phyloP scores from a whole-genome alignment of 805 yeast species.

The Starmerella roubikii region DNA sequence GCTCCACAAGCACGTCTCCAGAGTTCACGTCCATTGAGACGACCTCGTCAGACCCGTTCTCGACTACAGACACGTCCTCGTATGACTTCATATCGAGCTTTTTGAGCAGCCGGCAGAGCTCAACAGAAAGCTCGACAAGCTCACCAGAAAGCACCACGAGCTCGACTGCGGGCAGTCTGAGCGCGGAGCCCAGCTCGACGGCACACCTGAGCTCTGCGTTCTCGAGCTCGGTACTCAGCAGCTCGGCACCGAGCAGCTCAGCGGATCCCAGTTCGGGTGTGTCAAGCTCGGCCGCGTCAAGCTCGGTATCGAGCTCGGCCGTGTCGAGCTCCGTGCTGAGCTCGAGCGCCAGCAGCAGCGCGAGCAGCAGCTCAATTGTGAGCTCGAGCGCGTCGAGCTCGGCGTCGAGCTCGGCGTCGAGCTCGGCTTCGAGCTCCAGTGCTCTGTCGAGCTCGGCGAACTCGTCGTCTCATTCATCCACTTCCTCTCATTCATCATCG shows the following conservation, averaged over 20 bases:
- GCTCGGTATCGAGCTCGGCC: no score
- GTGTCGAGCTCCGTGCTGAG: no score
- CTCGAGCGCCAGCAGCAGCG: neutral
- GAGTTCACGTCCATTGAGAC: neutral
- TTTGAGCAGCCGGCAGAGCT: neutral
- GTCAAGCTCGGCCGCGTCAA: no score
- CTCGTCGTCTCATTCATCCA: neutral
- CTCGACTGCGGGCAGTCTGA: neutral
- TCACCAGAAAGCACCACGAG: neutral
- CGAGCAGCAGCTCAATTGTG: neutral
- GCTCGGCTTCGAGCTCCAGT: neutral
- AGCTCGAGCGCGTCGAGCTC: neutral
- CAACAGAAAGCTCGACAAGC: neutral
- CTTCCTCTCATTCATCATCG: neutral
- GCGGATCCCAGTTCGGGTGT: no score
- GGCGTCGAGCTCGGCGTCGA: neutral
- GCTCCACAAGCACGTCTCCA: neutral
- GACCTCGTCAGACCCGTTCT: neutral
- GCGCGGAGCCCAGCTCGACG: neutral
- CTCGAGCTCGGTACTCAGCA: neutral
- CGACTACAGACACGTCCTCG: neutral
- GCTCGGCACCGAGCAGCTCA: neutral
- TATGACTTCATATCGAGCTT: neutral
- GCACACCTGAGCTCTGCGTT: neutral
- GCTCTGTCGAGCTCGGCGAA: neutral